Evolutionary conservation across 2,329 filamentous ascomycete genomes (phyloP).

Genomic region (Sporothrix sp.): DNA sequence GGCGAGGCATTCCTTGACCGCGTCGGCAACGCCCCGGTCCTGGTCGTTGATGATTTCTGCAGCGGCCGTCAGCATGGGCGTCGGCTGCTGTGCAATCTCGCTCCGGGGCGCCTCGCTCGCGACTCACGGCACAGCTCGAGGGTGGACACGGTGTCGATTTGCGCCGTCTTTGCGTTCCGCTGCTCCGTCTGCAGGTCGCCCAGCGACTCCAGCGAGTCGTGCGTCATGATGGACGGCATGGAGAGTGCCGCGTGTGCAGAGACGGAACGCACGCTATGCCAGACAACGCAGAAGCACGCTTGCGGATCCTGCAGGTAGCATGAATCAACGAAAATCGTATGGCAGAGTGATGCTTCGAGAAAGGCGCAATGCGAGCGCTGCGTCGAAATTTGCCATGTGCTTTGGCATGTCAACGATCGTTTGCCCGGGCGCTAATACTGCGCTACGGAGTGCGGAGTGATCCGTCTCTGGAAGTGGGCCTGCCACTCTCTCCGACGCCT

Average conservation of each 20-base stretch:
- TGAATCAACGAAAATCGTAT: background rate
- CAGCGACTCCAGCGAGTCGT: conserved; percentile 19
- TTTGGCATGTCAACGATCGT: no score
- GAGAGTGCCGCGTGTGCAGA: no score
- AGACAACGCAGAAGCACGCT: no score
- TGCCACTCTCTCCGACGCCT: background rate
- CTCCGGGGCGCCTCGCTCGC: no score
- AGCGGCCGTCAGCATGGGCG: background rate
- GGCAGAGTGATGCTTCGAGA: background rate
- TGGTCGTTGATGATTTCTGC: conserved; percentile 26
- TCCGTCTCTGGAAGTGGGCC: no score
- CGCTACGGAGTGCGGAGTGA: background rate
- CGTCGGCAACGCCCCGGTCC: conserved; percentile 25
- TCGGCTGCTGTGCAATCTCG: no score
- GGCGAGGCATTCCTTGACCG: conserved; percentile 24
- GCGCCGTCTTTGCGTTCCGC: conserved; percentile 25
- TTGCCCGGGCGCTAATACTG: background rate
- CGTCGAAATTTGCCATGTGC: no score
- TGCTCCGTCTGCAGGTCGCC: conserved; percentile 28
- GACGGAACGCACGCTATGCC: no score
- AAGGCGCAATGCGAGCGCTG: background rate
- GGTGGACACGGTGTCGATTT: conserved; percentile 30
- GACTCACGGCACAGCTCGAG: conserved; percentile 29
- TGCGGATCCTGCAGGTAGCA: no score
- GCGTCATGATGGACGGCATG: background rate